Conservation (phyloP, 306 rosid species). For the Lathyrus aphaca region DNA sequence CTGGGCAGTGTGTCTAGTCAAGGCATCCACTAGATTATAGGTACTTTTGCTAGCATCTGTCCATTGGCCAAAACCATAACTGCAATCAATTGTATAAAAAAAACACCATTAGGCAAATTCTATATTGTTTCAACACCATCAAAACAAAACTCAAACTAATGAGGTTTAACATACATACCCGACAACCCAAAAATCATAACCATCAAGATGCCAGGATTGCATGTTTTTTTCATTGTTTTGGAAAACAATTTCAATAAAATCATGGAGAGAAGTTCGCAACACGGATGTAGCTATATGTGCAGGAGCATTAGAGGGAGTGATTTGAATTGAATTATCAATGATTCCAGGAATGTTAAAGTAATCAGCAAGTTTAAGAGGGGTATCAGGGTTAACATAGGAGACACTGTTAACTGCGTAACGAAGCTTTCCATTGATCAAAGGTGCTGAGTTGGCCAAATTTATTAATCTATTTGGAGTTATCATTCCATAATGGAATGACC, state of each 20-base stretch:
- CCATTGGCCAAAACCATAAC: constrained; percentile 83
- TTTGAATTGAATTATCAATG: constrained; percentile 60
- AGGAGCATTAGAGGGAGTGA: constrained; percentile 59
- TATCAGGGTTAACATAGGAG: constrained; percentile 76
- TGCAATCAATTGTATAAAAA: constrained; percentile 45
- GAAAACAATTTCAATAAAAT: constrained; percentile 84
- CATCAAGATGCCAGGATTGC: constrained; percentile 95
- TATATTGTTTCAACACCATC: constrained; percentile 12
- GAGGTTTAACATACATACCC: constrained; percentile 62
- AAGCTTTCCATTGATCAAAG: constrained; percentile 76
- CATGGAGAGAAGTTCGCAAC: constrained; percentile 63
- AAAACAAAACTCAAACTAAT: constrained; percentile 11
- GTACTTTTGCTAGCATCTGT: constrained; percentile 56
- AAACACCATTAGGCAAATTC: background rate
- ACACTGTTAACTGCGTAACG: constrained; percentile 78
- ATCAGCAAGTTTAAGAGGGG: constrained; percentile 98
- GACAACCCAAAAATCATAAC: constrained; percentile 93
- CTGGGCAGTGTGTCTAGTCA: constrained; percentile 94
- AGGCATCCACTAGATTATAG: constrained; percentile 83
- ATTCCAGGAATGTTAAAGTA: constrained; percentile 85
- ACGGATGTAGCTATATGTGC: constrained; percentile 67
- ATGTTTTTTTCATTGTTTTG: constrained; percentile 76
- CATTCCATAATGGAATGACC: constrained; percentile 91
- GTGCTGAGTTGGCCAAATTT: constrained; percentile 73
- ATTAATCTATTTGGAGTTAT: constrained; percentile 64